Evolutionary conservation across 2,329 filamentous ascomycete species (phyloP), one percentile per base, ranked within the genome.

Genomic region (Niveomyces coronatus): DNA sequence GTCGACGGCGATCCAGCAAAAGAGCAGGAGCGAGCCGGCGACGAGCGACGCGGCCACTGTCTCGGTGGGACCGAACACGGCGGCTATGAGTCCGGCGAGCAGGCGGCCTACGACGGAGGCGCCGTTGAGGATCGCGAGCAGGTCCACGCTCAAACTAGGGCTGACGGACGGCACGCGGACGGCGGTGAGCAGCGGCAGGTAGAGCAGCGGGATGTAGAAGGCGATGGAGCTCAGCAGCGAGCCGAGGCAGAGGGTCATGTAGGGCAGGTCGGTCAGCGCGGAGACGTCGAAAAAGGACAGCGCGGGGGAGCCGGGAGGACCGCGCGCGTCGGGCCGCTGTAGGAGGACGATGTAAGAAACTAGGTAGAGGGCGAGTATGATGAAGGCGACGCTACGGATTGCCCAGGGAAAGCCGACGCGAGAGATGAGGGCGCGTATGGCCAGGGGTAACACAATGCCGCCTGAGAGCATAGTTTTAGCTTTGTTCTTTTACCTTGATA

Each of bases 381-480:
- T 47, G 41, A 69, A 65, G 17, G 56, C 65, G 14, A 70, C 57
- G 23, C 63, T 52, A 7, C 66, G 56, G 4, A 58, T 62, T 5
- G 70, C 60, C 71, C 70, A 76, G 31, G 58, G 56, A 51, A 78
- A 79, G 20, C 73, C 73, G 38, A 78, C 61, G 14, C 51, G 49
- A n/a, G 58, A 56, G 45, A 69, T 62, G 4, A 71, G 56, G 45
- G 55, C 58, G 10, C 52, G 51, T 35, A 67, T 61, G 35, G 61
- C 54, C 35, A 62, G 47, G n/a, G 44, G 52, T 35, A 53, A 53
- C 16, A 53, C 31, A 33, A 46, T 40, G 9, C 36, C 37, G 19
- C 45, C 45, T 41, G 10, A 9, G 13, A 10, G 4, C n/a, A 9
- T 20, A 9, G 4, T 8, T 13, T 36, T 30, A 35, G 23, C 10